These are phyloP conservation scores for Umbelopsis isabellina DNA, from an alignment of 192 early-diverging fungal species.

Conservation along the genomic window DNA sequence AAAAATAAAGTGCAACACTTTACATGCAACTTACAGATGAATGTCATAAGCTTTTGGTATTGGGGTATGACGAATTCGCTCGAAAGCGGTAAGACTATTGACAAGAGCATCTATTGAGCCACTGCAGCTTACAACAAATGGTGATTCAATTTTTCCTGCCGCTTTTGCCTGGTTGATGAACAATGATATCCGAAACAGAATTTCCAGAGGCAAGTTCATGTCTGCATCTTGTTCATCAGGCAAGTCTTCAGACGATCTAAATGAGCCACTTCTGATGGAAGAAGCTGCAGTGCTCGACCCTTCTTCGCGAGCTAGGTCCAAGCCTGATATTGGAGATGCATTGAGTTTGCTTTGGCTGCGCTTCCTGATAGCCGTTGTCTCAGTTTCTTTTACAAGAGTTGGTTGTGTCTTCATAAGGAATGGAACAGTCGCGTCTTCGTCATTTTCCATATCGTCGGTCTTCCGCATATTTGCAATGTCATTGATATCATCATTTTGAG, in stretches of 20 bases:
- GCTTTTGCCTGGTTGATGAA: constrained; percentile 46
- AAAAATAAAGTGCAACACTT: background rate
- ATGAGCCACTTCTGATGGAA: constrained; percentile 37
- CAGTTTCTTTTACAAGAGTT: background rate
- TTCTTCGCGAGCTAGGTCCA: background rate
- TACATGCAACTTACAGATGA: constrained; percentile 54
- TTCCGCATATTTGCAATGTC: constrained; percentile 8
- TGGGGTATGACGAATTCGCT: constrained; percentile 70
- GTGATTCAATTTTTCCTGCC: constrained; percentile 41
- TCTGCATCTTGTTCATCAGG: constrained; percentile 49
- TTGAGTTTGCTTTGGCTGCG: background rate
- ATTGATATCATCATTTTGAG: constrained; percentile 12
- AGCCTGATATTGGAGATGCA: no score
- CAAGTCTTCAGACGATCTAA: constrained; percentile 32
- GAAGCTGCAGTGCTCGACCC: constrained; percentile 28
- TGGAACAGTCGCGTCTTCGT: background rate
- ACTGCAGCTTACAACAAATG: constrained; percentile 40
- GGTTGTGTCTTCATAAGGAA: background rate
- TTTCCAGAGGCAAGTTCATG: constrained; percentile 56
- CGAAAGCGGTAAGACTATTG: constrained; percentile 65
- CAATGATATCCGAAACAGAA: constrained; percentile 47
- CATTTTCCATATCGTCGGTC: background rate
- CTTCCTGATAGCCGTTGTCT: background rate
- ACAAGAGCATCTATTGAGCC: constrained; percentile 52
- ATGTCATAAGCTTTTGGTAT: constrained; percentile 72